Conservation (phyloP, 2,329 filamentous ascomycete species). For the Alternaria postmessia region DNA sequence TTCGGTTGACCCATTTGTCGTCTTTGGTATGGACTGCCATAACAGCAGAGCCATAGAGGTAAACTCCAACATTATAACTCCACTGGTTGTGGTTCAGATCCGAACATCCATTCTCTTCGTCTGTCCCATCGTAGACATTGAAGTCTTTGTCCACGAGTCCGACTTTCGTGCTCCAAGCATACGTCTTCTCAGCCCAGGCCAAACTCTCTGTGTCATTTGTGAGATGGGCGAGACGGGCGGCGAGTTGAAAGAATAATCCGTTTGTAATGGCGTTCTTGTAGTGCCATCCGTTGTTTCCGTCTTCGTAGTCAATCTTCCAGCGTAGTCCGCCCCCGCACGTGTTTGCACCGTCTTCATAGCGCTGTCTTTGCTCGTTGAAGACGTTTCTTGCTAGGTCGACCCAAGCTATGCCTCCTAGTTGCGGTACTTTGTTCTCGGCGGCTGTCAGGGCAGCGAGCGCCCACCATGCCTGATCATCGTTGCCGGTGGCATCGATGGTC, state of each 20-base stretch:
- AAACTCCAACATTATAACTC: slow-evolving; percentile 61
- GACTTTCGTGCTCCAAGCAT: slow-evolving; percentile 61
- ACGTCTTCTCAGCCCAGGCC: slow-evolving; percentile 70
- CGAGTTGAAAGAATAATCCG: slow-evolving; percentile 80
- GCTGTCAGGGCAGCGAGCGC: slow-evolving; percentile 71
- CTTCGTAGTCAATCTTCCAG: slow-evolving; percentile 80
- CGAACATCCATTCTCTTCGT: slow-evolving; percentile 54
- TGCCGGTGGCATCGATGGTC: slow-evolving; percentile 59
- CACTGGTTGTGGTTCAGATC: slow-evolving; percentile 55
- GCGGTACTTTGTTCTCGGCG: slow-evolving; percentile 69
- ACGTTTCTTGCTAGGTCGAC: slow-evolving; percentile 71
- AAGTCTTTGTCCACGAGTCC: slow-evolving; percentile 60
- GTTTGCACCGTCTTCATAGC: slow-evolving; percentile 69
- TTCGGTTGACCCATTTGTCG: slow-evolving; percentile 29
- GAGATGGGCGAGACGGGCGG: slow-evolving; percentile 73
- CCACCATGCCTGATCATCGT: slow-evolving; percentile 80
- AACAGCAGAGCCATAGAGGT: slow-evolving; percentile 58
- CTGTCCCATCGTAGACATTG: slow-evolving; percentile 62
- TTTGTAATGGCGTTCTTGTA: slow-evolving; percentile 85
- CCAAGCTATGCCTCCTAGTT: slow-evolving; percentile 62
- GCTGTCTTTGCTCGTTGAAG: slow-evolving; percentile 71
- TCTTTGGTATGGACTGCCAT: slow-evolving; percentile 33
- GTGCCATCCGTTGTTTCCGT: slow-evolving; percentile 70
- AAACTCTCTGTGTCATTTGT: slow-evolving; percentile 62
- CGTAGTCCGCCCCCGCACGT: slow-evolving; percentile 69